Evolutionary conservation across 768 basidiomycete species (phyloP), one percentile per base, ranked within the genome.

Genomic region (Kwoniella bestiolae): DNA sequence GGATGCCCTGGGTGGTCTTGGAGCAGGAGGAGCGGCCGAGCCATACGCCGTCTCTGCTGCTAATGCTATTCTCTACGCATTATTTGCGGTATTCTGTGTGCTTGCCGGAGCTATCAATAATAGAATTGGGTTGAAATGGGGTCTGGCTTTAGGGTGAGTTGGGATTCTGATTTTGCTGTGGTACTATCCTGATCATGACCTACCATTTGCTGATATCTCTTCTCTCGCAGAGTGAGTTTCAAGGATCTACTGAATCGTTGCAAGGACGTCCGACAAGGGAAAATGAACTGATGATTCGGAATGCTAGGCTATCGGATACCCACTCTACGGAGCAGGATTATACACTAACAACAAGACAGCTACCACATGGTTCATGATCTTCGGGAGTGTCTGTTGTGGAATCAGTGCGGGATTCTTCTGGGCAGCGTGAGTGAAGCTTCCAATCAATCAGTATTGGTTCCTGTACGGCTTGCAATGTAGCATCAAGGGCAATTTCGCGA

Each of bases 361-460:
- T 2, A 74, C 63, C 2, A 59, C 58, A 0, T 79, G 79, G 76
- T 69, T 79, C 50, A 66, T 80, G 28, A 66, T 78, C 41, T 69
- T 78, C 26, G 78, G 76, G 9, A 56, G 60, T 28, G 65, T 67
- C 2, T 46, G 38, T 5, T 79, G 77, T 60, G 79, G 79, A 16
- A 66, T 76, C 50, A 65, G 60, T 1, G 76, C 76, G 2, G 77
- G 75, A 23, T 65, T 73, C 66, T 75, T 74, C 63, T 73, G 74
- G 74, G 29, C 66, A 1, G 65, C 64, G 70, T 71, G 31, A 68
- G 70, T 71, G 16, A 18, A 52, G 5, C 28, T 34, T 14, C 34
- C 29, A 32, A 6, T 56, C 32, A n/a, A n/a, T n/a, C n/a, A n/a
- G n/a, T n/a, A n/a, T n/a, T n/a, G n/a, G n/a, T n/a, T n/a, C n/a